These are phyloP conservation scores for Spergularia azorica DNA, from an alignment of 179 eudicot genomes.

Conservation along the genomic window DNA sequence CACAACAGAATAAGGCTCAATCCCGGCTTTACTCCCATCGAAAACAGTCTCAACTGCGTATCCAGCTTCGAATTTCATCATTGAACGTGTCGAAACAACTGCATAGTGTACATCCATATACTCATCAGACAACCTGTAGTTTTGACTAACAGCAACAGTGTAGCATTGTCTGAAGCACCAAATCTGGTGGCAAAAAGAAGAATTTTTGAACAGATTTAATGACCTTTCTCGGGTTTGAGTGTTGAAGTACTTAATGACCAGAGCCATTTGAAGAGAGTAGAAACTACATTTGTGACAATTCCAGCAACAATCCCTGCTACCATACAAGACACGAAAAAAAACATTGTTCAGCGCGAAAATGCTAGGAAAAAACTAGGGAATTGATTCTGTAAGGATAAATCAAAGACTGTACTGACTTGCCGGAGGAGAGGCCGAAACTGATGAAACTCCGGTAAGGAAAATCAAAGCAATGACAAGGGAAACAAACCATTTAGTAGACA, in stretches of 20 bases:
- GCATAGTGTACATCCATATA: conserved; percentile 15
- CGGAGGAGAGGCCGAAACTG: conserved; percentile 72
- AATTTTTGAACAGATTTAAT: background rate
- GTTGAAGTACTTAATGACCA: conserved; percentile 73
- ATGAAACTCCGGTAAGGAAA: conserved; percentile 36
- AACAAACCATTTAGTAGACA: conserved; percentile 28
- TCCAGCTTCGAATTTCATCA: conserved; percentile 95
- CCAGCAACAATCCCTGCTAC: conserved; percentile 75
- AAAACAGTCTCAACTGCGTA: conserved; percentile 87
- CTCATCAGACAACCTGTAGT: background rate
- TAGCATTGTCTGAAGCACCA: background rate
- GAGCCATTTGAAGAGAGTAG: conserved; percentile 75
- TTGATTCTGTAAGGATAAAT: background rate
- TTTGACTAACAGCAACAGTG: background rate
- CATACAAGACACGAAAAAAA: background rate
- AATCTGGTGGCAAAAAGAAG: no score
- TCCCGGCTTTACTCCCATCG: conserved; percentile 91
- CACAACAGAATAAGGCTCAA: conserved; percentile 79
- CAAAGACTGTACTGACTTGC: conserved; percentile 52
- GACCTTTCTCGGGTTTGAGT: conserved; percentile 56
- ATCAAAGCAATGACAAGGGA: conserved; percentile 40
- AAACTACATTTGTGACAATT: conserved; percentile 61
- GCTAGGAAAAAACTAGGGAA: background rate
- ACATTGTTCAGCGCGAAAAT: background rate
- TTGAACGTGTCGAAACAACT: conserved; percentile 51